A percentile compares a stretch with the other conserved stretches of the same genome.
Evolutionary conservation across 208 protist species (phyloP).

Genomic region (Leishmania lainsoni): DNA sequence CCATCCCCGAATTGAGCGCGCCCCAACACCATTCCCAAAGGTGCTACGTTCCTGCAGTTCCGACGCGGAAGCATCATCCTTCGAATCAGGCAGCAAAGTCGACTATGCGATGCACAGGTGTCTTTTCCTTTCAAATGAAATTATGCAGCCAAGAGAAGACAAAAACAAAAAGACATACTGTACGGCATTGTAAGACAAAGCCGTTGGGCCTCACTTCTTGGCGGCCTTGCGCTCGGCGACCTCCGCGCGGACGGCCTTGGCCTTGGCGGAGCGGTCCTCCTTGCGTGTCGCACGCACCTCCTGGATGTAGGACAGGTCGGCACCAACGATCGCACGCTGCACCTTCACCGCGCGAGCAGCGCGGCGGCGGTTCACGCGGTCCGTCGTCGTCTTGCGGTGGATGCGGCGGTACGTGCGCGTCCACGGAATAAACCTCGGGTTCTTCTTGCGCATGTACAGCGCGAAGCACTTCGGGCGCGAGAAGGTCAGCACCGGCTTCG

Average conservation of each 20-base stretch:
- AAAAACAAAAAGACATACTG: not conserved
- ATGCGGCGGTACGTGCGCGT: constrained; percentile 94
- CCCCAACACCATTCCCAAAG: not conserved
- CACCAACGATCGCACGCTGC: constrained; percentile 86
- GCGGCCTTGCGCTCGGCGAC: constrained; percentile 91
- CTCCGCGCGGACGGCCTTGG: constrained; percentile 88
- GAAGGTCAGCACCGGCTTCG: constrained; percentile 95
- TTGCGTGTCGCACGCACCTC: constrained; percentile 81
- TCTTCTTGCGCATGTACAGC: constrained; percentile 95
- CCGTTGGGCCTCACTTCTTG: constrained; percentile 69
- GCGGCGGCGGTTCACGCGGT: constrained; percentile 84
- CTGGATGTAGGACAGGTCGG: constrained; percentile 90
- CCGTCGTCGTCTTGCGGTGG: constrained; percentile 91
- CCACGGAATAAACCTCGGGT: constrained; percentile 93
- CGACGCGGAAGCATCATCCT: not conserved
- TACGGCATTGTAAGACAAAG: not conserved
- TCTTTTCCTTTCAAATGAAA: not conserved
- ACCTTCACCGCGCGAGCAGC: constrained; percentile 73
- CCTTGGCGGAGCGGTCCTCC: constrained; percentile 89
- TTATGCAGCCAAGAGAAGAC: not conserved
- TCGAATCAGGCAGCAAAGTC: not conserved
- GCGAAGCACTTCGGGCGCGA: constrained; percentile 88
- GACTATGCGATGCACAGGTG: too few relatives aligned
- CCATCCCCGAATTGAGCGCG: too few relatives aligned
- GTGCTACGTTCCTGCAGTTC: not conserved